Evolutionary conservation across 495 filamentous ascomycete species (phyloP).

Genomic region (Penicillium nucicola): DNA sequence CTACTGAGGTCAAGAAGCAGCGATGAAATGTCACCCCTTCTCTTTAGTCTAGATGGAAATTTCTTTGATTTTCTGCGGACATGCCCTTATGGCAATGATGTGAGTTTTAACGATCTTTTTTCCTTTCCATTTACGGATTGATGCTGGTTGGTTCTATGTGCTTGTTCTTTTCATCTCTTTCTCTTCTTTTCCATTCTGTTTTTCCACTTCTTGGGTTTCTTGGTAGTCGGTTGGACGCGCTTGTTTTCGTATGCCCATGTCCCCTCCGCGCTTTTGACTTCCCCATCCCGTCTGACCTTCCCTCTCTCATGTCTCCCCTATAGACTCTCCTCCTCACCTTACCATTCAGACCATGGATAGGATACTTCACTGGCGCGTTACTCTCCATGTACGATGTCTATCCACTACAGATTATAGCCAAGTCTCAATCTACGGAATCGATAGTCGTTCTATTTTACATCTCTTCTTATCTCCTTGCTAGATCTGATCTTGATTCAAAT

Average conservation of each 20-base stretch:
- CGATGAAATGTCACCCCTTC: conserved; percentile 41
- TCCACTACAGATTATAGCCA: too few species aligned
- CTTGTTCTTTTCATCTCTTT: not conserved
- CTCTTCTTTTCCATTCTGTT: not conserved
- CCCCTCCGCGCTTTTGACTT: not conserved
- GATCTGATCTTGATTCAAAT: too few species aligned
- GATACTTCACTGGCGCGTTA: too few species aligned
- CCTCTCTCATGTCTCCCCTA: not conserved
- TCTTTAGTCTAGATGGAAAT: conserved; percentile 16
- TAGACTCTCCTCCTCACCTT: not conserved
- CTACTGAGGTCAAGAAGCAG: conserved; percentile 83
- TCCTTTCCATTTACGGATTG: conserved; percentile 8
- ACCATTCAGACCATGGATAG: not conserved
- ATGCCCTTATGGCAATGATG: conserved; percentile 10
- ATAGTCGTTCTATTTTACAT: too few species aligned
- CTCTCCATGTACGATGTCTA: too few species aligned
- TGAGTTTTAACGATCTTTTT: conserved; percentile 25
- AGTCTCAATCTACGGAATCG: too few species aligned
- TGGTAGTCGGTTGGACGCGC: conserved; percentile 7
- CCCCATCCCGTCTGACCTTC: not conserved
- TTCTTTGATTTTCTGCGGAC: conserved; percentile 9
- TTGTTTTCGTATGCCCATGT: conserved; percentile 4
- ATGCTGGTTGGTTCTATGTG: conserved; percentile 12
- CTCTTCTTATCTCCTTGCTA: too few species aligned
- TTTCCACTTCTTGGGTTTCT: not conserved